Percentiles rank a stretch among this genome's conserved stretches.
phyloP scores from a whole-genome alignment of 345 rosid species.

The Citrus glauca region DNA sequence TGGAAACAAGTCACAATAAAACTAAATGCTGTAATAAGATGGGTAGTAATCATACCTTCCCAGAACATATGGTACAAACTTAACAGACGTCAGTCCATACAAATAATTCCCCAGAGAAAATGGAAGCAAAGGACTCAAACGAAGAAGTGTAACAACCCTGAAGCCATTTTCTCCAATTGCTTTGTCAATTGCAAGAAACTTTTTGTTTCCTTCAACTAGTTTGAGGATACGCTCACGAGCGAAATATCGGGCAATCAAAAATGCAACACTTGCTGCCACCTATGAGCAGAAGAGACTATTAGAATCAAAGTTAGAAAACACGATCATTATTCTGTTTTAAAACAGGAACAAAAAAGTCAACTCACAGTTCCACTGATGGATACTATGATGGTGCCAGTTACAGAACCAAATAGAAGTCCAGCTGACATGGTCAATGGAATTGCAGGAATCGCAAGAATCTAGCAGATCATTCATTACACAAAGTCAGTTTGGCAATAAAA shows the following conservation, averaged over 20 bases:
- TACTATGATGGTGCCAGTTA: conserved; percentile 84
- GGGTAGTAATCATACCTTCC: conserved; percentile 63
- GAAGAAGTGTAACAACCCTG: conserved; percentile 84
- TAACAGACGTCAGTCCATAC: conserved; percentile 90
- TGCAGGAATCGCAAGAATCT: conserved; percentile 96
- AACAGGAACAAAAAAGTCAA: neutral
- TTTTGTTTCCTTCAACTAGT: conserved; percentile 91
- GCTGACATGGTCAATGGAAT: conserved; percentile 97
- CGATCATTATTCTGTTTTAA: neutral
- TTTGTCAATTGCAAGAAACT: conserved; percentile 93
- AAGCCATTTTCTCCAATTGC: conserved; percentile 98
- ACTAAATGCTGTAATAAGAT: neutral
- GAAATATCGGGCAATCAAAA: conserved; percentile 94
- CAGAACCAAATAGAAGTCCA: conserved; percentile 93
- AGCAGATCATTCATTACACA: conserved; percentile 10
- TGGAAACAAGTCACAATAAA: neutral
- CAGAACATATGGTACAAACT: conserved; percentile 82
- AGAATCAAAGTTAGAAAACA: conserved; percentile 12
- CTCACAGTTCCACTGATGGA: conserved; percentile 99
- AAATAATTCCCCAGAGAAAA: conserved; percentile 93
- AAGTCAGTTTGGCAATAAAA: conserved; percentile 11
- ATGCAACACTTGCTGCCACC: conserved; percentile 94
- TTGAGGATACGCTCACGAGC: conserved; percentile 93
- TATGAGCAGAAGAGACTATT: conserved; percentile 29
- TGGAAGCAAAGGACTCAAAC: conserved; percentile 95